These are phyloP conservation scores for Candida sanyaensis DNA, from an alignment of 1,139 yeast species.

Conservation along the genomic window DNA sequence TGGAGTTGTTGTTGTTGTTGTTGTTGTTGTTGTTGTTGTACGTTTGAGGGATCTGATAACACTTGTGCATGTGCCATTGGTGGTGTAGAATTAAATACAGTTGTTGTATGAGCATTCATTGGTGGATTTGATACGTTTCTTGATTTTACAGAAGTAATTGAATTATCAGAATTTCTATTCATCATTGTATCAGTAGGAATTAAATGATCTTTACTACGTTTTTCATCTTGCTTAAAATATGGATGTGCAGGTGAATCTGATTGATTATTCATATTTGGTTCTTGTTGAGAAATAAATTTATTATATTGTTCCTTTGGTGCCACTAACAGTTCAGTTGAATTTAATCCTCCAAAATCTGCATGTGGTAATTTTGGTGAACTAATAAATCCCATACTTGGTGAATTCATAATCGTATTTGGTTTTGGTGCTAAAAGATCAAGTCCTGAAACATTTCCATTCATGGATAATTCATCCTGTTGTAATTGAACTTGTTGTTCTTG, in stretches of 20 bases:
- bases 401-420: constrained; percentile 1
- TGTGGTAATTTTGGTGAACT: constrained; percentile 5
- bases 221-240: constrained; percentile 6
- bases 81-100: constrained; percentile 6
- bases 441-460: background rate
- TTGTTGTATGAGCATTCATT: background rate
- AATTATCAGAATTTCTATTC: background rate
- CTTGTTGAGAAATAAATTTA: constrained; percentile 3
- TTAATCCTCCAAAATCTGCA: background rate
- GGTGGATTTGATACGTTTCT: background rate
- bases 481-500: background rate
- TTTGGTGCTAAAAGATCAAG: constrained; percentile 4
- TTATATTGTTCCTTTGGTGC: constrained; percentile 6
- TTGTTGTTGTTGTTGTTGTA: too few species aligned
- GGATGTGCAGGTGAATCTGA: constrained; percentile 5
- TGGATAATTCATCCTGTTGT: background rate
- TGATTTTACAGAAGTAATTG: background rate
- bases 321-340: constrained; percentile 3
- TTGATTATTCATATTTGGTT: background rate
- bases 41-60: background rate
- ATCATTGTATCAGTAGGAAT: constrained; percentile 15
- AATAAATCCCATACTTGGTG: constrained; percentile 9
- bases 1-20: too few species aligned
- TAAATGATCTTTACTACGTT: constrained; percentile 1
- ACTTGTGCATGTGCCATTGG: constrained; percentile 5